phyloP scores from a whole-genome alignment of 2,329 filamentous ascomycete genomes.

The Trichoderma polysporum region DNA sequence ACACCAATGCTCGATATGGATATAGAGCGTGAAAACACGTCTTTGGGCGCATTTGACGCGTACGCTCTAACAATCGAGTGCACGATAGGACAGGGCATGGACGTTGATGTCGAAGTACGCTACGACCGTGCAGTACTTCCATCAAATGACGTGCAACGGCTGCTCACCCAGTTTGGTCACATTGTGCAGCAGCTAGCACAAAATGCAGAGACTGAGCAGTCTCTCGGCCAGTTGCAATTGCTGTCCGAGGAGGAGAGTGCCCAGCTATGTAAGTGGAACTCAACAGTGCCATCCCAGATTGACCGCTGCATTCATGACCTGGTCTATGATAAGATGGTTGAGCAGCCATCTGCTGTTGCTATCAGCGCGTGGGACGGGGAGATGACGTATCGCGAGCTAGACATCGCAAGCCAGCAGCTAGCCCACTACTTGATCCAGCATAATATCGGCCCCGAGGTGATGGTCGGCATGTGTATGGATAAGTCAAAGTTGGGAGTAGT shows the following conservation, averaged over 20 bases:
- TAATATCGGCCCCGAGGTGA: slow-evolving; percentile 30
- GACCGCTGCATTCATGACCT: slow-evolving; percentile 42
- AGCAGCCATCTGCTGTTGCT: neutral
- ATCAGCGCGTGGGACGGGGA: neutral
- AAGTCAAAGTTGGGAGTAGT: slow-evolving; percentile 28
- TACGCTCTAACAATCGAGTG: neutral
- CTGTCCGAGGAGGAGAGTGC: neutral
- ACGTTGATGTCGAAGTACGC: neutral
- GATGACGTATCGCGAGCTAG: neutral
- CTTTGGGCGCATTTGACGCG: neutral
- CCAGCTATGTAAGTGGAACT: slow-evolving; percentile 33
- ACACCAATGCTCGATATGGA: neutral
- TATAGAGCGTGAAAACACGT: too few relatives aligned
- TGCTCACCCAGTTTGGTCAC: neutral
- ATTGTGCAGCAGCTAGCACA: neutral
- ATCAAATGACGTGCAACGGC: neutral
- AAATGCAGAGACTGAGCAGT: neutral
- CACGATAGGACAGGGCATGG: neutral
- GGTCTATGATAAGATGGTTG: slow-evolving; percentile 32
- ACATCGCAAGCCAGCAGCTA: slow-evolving; percentile 34
- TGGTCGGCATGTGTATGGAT: slow-evolving; percentile 32
- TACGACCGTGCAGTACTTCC: slow-evolving; percentile 3
- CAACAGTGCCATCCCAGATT: slow-evolving; percentile 19
- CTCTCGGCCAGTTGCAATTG: neutral
- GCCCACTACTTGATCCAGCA: slow-evolving; percentile 29